A percentile compares a stretch with the other conserved stretches of the same genome.
phyloP scores from a whole-genome alignment of 495 filamentous ascomycete genomes.

The Sporormia fimetaria region DNA sequence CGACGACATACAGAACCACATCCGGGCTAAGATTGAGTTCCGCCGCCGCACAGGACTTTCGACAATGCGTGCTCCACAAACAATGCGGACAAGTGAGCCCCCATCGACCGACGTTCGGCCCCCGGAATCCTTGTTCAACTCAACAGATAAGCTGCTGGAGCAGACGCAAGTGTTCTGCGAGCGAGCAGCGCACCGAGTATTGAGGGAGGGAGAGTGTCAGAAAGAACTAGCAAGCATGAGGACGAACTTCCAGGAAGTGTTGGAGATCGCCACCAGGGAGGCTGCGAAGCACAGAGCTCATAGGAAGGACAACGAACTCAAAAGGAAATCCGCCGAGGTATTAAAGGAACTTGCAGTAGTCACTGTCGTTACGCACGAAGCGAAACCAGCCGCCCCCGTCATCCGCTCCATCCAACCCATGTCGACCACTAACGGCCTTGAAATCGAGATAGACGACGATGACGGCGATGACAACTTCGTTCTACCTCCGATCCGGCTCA shows the following conservation, averaged over 20 bases:
- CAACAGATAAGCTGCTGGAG: slow-evolving; percentile 64
- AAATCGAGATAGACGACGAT: slow-evolving; percentile 28
- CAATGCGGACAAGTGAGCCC: slow-evolving; percentile 2
- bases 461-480: slow-evolving; percentile 25
- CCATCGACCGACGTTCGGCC: neutral
- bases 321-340: neutral
- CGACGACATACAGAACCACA: slow-evolving; percentile 33
- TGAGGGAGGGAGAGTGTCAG: slow-evolving; percentile 70
- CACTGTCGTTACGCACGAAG: neutral
- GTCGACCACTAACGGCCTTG: slow-evolving; percentile 10
- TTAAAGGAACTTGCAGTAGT: neutral
- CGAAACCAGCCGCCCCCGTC: neutral
- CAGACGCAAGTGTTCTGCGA: slow-evolving; percentile 70
- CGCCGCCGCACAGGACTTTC: slow-evolving; percentile 14
- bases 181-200: slow-evolving; percentile 72
- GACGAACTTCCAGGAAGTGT: slow-evolving; percentile 44
- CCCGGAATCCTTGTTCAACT: slow-evolving; percentile 49
- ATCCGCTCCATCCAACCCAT: slow-evolving; percentile 1
- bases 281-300: slow-evolving; percentile 26
- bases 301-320: slow-evolving; percentile 7
- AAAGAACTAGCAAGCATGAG: slow-evolving; percentile 61
- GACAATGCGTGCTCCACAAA: slow-evolving; percentile 8
- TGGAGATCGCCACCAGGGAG: slow-evolving; percentile 34
- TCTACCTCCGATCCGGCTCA: slow-evolving; percentile 21
- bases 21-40: slow-evolving; percentile 21